These are phyloP conservation scores for Xylaria multiplex DNA, from an alignment of 2,329 filamentous ascomycete genomes.

Conservation along the genomic window DNA sequence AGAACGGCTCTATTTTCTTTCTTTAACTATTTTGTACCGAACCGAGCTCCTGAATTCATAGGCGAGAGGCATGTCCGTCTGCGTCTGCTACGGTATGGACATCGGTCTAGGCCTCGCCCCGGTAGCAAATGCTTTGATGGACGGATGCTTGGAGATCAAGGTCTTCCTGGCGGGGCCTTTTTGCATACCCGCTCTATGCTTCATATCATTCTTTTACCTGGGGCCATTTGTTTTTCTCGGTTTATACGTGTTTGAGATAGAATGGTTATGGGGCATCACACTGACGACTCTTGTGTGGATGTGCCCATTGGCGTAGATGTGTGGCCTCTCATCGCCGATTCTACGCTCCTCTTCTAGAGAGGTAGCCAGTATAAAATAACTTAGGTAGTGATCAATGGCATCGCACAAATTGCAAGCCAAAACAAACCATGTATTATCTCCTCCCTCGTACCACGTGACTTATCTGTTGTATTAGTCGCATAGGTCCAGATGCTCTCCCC, in stretches of 20 bases:
- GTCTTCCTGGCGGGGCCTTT: conserved; percentile 36
- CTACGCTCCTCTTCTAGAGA: conserved; percentile 34
- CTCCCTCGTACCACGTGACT: not conserved
- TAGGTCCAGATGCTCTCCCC: not conserved
- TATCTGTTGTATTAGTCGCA: not conserved
- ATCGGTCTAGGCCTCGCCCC: conserved; percentile 30
- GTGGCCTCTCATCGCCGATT: conserved; percentile 33
- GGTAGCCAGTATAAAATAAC: conserved; percentile 33
- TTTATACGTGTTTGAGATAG: conserved; percentile 44
- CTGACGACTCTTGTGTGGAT: conserved; percentile 49
- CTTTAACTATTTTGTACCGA: conserved; percentile 41
- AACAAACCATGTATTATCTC: not conserved
- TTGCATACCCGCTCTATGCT: conserved; percentile 44
- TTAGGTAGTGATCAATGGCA: conserved; percentile 47
- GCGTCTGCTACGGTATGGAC: conserved; percentile 39
- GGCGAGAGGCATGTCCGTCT: conserved; percentile 27
- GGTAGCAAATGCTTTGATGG: conserved; percentile 37
- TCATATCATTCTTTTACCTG: conserved; percentile 44
- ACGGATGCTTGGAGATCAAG: conserved; percentile 40
- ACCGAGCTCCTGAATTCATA: conserved; percentile 36
- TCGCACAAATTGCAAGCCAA: conserved; percentile 39
- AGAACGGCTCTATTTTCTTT: conserved; percentile 43
- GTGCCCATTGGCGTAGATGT: conserved; percentile 31
- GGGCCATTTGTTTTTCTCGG: conserved; percentile 41
- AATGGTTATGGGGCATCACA: conserved; percentile 43